Evolutionary conservation across 2,329 filamentous ascomycete species (phyloP), one percentile per base, ranked within the genome.

Genomic region (Pseudogymnoascus sp.): DNA sequence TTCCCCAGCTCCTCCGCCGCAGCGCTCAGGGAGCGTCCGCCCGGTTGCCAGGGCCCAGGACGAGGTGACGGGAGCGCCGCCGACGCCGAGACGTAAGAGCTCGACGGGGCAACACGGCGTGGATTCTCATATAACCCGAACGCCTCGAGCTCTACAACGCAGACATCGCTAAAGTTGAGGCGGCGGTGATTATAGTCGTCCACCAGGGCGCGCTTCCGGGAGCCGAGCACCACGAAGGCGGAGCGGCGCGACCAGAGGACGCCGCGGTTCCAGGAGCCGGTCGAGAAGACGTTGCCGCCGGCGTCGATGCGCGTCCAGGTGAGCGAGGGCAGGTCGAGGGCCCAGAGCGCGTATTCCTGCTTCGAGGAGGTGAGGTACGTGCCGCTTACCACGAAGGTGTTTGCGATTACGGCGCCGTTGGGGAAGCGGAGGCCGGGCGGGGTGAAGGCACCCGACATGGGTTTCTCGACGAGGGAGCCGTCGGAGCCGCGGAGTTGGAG

Each of bases 91-190:
- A 88, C 80, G 72, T 94, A 97, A 8, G 86, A 88, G 0, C 91
- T 95, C 68, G 90, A 85, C 1, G 93, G 89, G 4, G 84, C 79
- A 0, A 81, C 84, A 71, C 87, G 89, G 65, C 92, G 85, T 9
- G 94, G 92, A 72, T 97, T 99, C 71, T 97, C 93, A 72, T 97
- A 97, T 43, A 99, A 86, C 1, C 94, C 94, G 76, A 97, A 99
- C 0, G 94, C 92, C 72, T 99, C 94, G 9, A 99, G 80, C 74
- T 99, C 94, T 7, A 99, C 93, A 81, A 97, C 89, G 73, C 94
- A 97, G 28, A 97, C 86, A 70, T 99, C 95, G 8, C 89, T 90
- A 72, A 97, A 99, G 74, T 99, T 99, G 75, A 99, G 95, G 25
- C 94, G 88, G 9, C 94, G 88, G 70, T 97, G 94, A 71, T 97